Evolutionary conservation across 2,329 filamentous ascomycete genomes (phyloP).

Genomic region (Fusarium subglutinans): DNA sequence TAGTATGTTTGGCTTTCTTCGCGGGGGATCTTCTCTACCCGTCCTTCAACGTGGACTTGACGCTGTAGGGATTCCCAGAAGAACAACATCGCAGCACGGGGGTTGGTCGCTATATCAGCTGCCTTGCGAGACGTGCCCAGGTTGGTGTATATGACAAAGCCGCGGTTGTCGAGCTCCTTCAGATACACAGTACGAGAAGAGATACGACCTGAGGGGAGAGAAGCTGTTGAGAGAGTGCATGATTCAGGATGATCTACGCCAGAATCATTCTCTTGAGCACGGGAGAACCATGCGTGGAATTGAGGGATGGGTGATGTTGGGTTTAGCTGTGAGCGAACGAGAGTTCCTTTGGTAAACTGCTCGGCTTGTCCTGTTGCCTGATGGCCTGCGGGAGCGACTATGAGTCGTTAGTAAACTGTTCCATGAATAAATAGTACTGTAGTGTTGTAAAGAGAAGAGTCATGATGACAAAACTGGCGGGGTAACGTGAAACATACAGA

Average conservation of each 20-base stretch:
- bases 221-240: slow-evolving; percentile 85
- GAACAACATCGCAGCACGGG: slow-evolving; percentile 85
- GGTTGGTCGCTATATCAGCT: slow-evolving; percentile 75
- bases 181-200: slow-evolving; percentile 90
- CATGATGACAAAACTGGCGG: not conserved
- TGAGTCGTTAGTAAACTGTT: not conserved
- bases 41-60: slow-evolving; percentile 90
- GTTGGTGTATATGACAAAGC: slow-evolving; percentile 95
- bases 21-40: slow-evolving; percentile 69
- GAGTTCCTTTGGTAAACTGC: slow-evolving; percentile 75
- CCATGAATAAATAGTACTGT: not conserved
- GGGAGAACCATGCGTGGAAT: slow-evolving; percentile 89
- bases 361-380: slow-evolving; percentile 71
- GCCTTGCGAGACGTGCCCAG: slow-evolving; percentile 81
- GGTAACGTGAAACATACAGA: slow-evolving; percentile 51
- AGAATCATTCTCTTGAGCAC: slow-evolving; percentile 65
- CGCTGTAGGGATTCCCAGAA: slow-evolving; percentile 89
- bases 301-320: slow-evolving; percentile 75
- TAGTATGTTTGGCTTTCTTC: slow-evolving; percentile 79
- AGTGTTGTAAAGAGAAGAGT: slow-evolving; percentile 3
- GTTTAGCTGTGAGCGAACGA: slow-evolving; percentile 70
- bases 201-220: slow-evolving; percentile 83
- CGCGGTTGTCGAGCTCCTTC: slow-evolving; percentile 85
- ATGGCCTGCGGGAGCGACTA: slow-evolving; percentile 71
- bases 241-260: slow-evolving; percentile 83